Percentiles rank a stretch among this genome's conserved stretches.
Evolutionary conservation across 148 eudicot genomes (phyloP).

Genomic region (Vaccinium darrowii): DNA sequence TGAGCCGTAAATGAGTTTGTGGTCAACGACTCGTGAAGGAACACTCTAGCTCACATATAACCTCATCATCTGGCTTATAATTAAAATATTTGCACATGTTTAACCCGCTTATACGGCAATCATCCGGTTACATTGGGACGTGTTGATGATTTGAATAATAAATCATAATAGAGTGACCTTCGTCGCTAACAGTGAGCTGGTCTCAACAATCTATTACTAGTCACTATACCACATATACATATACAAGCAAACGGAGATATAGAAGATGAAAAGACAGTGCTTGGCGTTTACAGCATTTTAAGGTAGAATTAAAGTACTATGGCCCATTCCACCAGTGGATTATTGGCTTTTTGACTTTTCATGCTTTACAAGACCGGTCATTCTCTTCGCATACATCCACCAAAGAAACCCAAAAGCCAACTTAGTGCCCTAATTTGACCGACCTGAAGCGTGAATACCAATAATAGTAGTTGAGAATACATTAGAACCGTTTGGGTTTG

Average conservation of each 20-base stretch:
- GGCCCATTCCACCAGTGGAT: no score
- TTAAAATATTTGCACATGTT: background rate
- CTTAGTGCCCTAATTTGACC: background rate
- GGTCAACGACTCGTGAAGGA: no score
- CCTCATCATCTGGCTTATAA: background rate
- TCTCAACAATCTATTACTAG: no score
- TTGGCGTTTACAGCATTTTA: background rate
- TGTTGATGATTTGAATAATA: background rate
- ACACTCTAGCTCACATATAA: background rate
- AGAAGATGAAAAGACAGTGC: no score
- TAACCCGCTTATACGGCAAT: background rate
- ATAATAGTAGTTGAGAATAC: background rate
- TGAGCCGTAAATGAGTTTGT: no score
- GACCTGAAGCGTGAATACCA: background rate
- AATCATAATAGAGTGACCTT: background rate
- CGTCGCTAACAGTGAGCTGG: background rate
- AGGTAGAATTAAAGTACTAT: background rate
- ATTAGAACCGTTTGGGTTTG: background rate
- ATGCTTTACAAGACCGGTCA: no score
- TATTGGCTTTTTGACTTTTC: no score
- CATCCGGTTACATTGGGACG: background rate
- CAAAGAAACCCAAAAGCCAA: no score
- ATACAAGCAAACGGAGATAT: no score
- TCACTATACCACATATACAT: no score
- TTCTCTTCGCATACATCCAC: no score